Evolutionary conservation across 768 basidiomycete genomes (phyloP).

Genomic region (Phlegmacium glaucopus): DNA sequence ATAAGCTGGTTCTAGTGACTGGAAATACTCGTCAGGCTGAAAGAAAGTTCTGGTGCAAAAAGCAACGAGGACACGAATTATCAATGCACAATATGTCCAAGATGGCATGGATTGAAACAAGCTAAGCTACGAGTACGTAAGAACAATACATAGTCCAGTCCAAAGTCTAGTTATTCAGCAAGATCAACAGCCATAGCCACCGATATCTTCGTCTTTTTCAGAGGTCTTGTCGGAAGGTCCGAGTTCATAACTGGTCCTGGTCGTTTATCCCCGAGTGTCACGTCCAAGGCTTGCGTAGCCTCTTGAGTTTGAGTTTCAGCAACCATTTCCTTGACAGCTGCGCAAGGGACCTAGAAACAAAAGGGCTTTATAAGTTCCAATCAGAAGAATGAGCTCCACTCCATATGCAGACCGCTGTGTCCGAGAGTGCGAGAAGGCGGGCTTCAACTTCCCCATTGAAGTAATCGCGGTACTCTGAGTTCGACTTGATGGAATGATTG

Average conservation of each 20-base stretch:
- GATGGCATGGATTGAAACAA: too few relatives aligned
- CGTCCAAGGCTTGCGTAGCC: slow-evolving; percentile 19
- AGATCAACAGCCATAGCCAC: slow-evolving; percentile 67
- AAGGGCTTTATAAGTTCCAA: too few relatives aligned
- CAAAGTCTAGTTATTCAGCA: slow-evolving; percentile 49
- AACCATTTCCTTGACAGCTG: slow-evolving; percentile 1
- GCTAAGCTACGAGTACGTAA: too few relatives aligned
- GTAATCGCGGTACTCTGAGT: slow-evolving; percentile 57
- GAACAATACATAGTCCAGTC: too few relatives aligned
- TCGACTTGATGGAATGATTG: slow-evolving; percentile 41
- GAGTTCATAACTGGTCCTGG: slow-evolving; percentile 12
- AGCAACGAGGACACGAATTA: slow-evolving; percentile 57
- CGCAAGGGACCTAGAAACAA: background rate
- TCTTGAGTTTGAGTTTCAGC: slow-evolving; percentile 36
- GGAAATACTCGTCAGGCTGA: slow-evolving; percentile 97
- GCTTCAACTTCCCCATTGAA: slow-evolving; percentile 61
- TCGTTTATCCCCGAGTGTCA: slow-evolving; percentile 8
- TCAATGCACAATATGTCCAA: slow-evolving; percentile 33
- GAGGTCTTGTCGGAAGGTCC: slow-evolving; percentile 23
- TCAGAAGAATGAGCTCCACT: too few relatives aligned
- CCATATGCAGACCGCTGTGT: slow-evolving; percentile 37
- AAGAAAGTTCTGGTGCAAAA: slow-evolving; percentile 81
- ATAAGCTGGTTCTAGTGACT: slow-evolving; percentile 92
- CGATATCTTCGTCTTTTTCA: slow-evolving; percentile 73
- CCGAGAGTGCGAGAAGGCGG: slow-evolving; percentile 55